phyloP scores from a whole-genome alignment of 2,329 filamentous ascomycete genomes.

The Exserohilum rostratum region DNA sequence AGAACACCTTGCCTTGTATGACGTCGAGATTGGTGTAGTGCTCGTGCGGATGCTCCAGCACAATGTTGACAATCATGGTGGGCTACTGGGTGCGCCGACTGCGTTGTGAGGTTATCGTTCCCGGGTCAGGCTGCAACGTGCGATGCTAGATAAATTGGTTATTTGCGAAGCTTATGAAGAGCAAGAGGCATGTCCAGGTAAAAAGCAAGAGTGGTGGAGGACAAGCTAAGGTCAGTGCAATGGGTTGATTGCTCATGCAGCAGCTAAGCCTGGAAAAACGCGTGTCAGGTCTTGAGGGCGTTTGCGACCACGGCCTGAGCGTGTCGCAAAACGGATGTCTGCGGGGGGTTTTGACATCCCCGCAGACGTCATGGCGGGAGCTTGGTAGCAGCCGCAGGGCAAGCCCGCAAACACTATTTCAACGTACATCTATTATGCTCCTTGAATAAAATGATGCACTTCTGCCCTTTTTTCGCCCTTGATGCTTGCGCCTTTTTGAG shows the following conservation, averaged over 20 bases:
- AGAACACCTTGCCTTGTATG: constrained; percentile 63
- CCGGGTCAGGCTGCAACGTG: constrained; percentile 6
- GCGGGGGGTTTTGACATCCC: constrained; percentile 17
- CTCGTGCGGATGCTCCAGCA: constrained; percentile 67
- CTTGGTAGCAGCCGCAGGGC: neutral
- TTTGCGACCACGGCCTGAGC: constrained; percentile 25
- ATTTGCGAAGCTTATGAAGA: constrained; percentile 21
- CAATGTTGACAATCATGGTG: constrained; percentile 63
- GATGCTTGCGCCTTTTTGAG: neutral
- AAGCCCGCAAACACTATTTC: neutral
- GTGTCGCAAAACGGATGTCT: constrained; percentile 25
- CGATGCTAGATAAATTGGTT: constrained; percentile 21
- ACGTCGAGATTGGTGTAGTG: constrained; percentile 83
- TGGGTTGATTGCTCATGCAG: constrained; percentile 12
- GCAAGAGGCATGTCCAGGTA: constrained; percentile 30
- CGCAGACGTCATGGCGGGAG: constrained; percentile 4
- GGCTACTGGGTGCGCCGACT: constrained; percentile 4
- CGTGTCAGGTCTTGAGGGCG: constrained; percentile 35
- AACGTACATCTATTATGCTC: neutral
- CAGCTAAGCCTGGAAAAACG: constrained; percentile 40
- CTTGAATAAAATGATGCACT: neutral
- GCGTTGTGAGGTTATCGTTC: neutral
- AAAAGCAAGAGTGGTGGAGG: constrained; percentile 15
- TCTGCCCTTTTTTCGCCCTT: neutral
- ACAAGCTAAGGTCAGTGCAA: constrained; percentile 16